Conservation (phyloP, 1,284 basidiomycete species). For the Clitocybe nebularis region DNA sequence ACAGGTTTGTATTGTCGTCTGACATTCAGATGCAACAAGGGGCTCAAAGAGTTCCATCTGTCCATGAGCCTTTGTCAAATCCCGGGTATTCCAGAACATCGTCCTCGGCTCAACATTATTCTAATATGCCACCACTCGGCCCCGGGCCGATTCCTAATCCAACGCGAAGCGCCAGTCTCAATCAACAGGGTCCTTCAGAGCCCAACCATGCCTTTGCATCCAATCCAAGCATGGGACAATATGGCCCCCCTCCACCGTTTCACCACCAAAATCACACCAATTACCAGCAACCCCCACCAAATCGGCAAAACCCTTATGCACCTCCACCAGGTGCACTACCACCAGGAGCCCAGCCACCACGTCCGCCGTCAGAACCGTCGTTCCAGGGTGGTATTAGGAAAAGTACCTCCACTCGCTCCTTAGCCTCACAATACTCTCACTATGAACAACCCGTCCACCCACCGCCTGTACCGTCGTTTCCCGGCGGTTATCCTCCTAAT, state of each 20-base stretch:
- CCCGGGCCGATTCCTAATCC: constrained; percentile 39
- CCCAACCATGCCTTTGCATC: constrained; percentile 14
- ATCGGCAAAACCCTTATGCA: constrained; percentile 14
- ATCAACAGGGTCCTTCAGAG: constrained; percentile 18
- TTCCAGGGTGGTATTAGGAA: constrained; percentile 45
- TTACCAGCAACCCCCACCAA: constrained; percentile 8
- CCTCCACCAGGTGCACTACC: constrained; percentile 17
- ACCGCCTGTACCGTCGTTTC: constrained; percentile 48
- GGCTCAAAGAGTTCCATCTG: constrained; percentile 17
- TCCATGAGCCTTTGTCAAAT: constrained; percentile 15
- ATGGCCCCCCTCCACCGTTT: constrained; percentile 10
- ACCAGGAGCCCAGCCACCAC: constrained; percentile 24
- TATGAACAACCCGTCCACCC: constrained; percentile 29
- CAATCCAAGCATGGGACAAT: constrained; percentile 4
- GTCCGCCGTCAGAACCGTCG: constrained; percentile 40
- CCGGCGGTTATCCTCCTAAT: constrained; percentile 37
- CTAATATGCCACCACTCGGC: constrained; percentile 24
- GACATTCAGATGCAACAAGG: constrained; percentile 22
- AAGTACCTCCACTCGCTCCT: constrained; percentile 58
- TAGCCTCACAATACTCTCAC: constrained; percentile 51
- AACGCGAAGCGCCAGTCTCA: constrained; percentile 39
- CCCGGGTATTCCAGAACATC: constrained; percentile 15
- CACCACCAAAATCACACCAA: constrained; percentile 10
- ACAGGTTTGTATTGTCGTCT: constrained; percentile 26
- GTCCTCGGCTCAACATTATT: constrained; percentile 26